phyloP scores from a whole-genome alignment of 257 asterid genomes.

The Leptodermis oblonga region DNA sequence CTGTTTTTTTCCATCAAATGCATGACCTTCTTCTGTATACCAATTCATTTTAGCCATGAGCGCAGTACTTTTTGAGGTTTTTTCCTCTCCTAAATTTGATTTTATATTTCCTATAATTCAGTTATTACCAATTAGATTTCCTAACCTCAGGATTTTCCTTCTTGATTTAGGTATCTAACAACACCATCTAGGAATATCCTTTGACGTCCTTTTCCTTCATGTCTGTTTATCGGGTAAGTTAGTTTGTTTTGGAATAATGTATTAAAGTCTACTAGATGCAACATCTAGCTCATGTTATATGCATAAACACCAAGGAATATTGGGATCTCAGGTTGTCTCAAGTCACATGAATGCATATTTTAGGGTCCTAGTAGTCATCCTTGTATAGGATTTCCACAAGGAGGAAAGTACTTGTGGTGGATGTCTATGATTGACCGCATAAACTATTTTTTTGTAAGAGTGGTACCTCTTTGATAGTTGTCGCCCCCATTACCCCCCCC shows the following conservation, averaged over 20 bases:
- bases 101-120: constrained; percentile 6
- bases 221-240: constrained; percentile 67
- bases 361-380: background rate
- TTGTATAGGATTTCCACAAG: background rate
- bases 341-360: background rate
- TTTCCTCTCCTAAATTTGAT: constrained; percentile 7
- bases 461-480: background rate
- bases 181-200: constrained; percentile 54
- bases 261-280: constrained; percentile 14
- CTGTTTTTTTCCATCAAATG: background rate
- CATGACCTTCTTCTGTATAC: background rate
- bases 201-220: constrained; percentile 57
- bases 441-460: background rate
- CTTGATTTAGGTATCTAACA: constrained; percentile 93
- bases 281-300: constrained; percentile 19
- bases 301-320: background rate
- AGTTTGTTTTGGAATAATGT: constrained; percentile 22
- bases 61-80: background rate
- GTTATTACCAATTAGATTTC: constrained; percentile 14
- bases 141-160: constrained; percentile 64
- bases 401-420: background rate
- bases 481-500: background rate
- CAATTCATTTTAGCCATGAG: constrained; percentile 1
- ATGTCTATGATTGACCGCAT: background rate
- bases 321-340: background rate